phyloP scores from a whole-genome alignment of 768 basidiomycete genomes.

The Boletellus ananas region DNA sequence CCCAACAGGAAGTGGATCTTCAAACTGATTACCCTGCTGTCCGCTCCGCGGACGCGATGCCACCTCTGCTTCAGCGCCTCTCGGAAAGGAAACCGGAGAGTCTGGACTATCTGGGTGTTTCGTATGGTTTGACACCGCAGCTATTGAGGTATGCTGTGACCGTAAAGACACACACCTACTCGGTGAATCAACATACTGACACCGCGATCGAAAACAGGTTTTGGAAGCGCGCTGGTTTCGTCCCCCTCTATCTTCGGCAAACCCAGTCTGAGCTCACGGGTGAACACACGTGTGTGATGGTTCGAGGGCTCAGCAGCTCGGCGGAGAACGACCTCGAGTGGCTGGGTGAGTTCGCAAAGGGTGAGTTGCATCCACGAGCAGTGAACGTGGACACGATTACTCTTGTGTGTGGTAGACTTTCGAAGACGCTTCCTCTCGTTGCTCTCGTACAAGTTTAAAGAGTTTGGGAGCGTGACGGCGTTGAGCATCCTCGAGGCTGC shows the following conservation, averaged over 20 bases:
- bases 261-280: conserved; percentile 94
- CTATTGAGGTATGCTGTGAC: conserved; percentile 56
- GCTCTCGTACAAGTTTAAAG: conserved; percentile 91
- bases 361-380: conserved; percentile 33
- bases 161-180: background rate
- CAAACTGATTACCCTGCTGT: conserved; percentile 77
- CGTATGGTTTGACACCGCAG: conserved; percentile 87
- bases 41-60: conserved; percentile 76
- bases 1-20: conserved; percentile 46
- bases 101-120: conserved; percentile 94
- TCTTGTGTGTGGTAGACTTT: conserved; percentile 62
- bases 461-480: conserved; percentile 85
- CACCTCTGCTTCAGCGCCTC: conserved; percentile 86
- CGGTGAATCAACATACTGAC: background rate
- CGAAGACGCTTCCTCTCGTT: conserved; percentile 83
- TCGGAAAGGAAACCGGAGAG: conserved; percentile 86
- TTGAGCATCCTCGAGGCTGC: conserved; percentile 87
- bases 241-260: conserved; percentile 91
- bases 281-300: conserved; percentile 96
- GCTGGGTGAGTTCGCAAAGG: conserved; percentile 85
- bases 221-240: conserved; percentile 93
- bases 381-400: background rate
- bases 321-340: conserved; percentile 65
- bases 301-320: conserved; percentile 74
- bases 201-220: conserved; percentile 48